phyloP scores from a whole-genome alignment of 306 rosid species.

The Quercus variabilis region DNA sequence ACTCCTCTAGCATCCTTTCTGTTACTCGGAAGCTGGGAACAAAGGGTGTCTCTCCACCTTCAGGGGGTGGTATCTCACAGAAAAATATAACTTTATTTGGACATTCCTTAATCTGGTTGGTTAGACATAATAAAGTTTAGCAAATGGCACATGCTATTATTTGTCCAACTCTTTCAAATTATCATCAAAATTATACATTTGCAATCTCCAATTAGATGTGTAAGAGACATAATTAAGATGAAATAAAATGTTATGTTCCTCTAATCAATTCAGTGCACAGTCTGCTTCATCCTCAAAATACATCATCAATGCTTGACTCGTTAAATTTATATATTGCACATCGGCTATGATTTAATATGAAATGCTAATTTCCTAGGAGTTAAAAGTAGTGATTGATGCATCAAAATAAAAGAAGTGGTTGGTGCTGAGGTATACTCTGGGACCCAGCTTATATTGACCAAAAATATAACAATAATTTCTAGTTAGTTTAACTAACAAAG shows the following conservation, averaged over 20 bases:
- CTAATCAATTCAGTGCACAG: no score
- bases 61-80: constrained; percentile 81
- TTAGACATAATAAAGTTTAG: not conserved
- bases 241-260: not conserved
- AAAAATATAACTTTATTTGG: constrained; percentile 58
- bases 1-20: constrained; percentile 65
- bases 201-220: not conserved
- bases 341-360: no score
- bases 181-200: not conserved
- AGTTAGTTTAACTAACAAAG: no score
- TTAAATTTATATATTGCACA: no score
- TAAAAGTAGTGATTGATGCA: no score
- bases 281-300: no score
- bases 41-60: constrained; percentile 83
- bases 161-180: constrained; percentile 5
- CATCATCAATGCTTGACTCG: no score
- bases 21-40: constrained; percentile 80
- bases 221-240: constrained; percentile 8
- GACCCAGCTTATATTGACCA: no score
- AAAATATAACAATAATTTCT: no score
- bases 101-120: constrained; percentile 56
- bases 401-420: no score
- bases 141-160: not conserved
- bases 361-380: no score
- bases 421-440: no score